phyloP scores from a whole-genome alignment of 768 basidiomycete genomes.

The Leccinum pellstonianum region DNA sequence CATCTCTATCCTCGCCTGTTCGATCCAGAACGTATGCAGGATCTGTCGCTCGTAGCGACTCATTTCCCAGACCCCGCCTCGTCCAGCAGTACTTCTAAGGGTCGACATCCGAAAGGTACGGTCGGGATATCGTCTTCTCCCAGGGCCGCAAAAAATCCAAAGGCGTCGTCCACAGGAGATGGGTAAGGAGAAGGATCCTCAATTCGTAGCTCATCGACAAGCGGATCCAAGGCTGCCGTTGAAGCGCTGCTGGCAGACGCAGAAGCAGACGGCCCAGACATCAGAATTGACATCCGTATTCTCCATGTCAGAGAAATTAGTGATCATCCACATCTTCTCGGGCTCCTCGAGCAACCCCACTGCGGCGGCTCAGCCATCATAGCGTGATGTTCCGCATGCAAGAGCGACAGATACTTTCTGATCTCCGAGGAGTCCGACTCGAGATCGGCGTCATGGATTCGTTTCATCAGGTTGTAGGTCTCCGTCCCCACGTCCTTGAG shows the following conservation, averaged over 20 bases:
- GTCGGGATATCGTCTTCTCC: constrained; percentile 38
- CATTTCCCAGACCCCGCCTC: constrained; percentile 52
- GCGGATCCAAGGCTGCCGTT: too few species aligned
- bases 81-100: constrained; percentile 37
- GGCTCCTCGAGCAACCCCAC: constrained; percentile 29
- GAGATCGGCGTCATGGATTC: constrained; percentile 35
- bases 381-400: constrained; percentile 49
- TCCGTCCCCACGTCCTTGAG: constrained; percentile 43
- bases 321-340: constrained; percentile 35
- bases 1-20: constrained; percentile 36
- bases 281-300: too few species aligned
- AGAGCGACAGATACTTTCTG: constrained; percentile 39
- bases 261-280: too few species aligned
- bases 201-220: not conserved
- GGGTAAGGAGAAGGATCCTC: not conserved
- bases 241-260: too few species aligned
- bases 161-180: constrained; percentile 26
- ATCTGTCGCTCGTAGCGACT: constrained; percentile 46
- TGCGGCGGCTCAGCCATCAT: constrained; percentile 42
- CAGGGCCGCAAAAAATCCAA: constrained; percentile 38
- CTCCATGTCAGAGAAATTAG: not conserved
- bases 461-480: constrained; percentile 47
- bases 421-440: constrained; percentile 40
- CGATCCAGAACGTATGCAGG: constrained; percentile 48
- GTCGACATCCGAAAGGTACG: constrained; percentile 38